Evolutionary conservation across 2,329 filamentous ascomycete genomes (phyloP).

Genomic region (Fusarium sp.): DNA sequence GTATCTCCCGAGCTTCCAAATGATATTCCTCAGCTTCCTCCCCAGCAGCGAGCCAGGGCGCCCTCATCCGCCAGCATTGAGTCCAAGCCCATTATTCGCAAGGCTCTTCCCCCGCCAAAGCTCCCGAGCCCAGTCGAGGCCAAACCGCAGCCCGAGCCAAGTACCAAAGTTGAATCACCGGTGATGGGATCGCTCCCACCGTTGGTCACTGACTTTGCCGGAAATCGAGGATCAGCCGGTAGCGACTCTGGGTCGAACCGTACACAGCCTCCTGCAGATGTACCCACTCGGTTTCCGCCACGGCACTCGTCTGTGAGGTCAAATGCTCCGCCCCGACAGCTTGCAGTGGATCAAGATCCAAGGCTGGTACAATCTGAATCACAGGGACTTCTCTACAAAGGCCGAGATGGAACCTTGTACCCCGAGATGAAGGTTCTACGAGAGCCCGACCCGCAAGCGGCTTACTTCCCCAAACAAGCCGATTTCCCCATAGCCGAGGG

Average conservation of each 20-base stretch:
- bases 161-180: constrained; percentile 25
- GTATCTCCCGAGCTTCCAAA: constrained; percentile 54
- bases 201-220: constrained; percentile 16
- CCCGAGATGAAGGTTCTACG: constrained; percentile 54
- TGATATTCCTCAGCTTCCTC: constrained; percentile 25
- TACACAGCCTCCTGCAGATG: constrained; percentile 34
- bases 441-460: constrained; percentile 51
- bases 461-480: constrained; percentile 53
- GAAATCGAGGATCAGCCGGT: constrained; percentile 30
- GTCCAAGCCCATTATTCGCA: constrained; percentile 40
- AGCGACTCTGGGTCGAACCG: constrained; percentile 36
- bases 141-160: constrained; percentile 41
- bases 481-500: constrained; percentile 46
- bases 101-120: constrained; percentile 39
- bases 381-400: constrained; percentile 51
- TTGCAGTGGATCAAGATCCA: constrained; percentile 43
- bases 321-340: constrained; percentile 38
- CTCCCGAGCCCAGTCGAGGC: constrained; percentile 37
- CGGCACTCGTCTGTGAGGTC: constrained; percentile 49
- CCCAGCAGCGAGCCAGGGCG: constrained; percentile 20
- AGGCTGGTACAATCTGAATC: constrained; percentile 50
- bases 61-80: constrained; percentile 29
- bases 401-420: constrained; percentile 55
- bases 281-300: constrained; percentile 44
- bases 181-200: constrained; percentile 40